These are phyloP conservation scores for Macrophomina tecta DNA, from an alignment of 2,329 filamentous ascomycete species.

Conservation along the genomic window DNA sequence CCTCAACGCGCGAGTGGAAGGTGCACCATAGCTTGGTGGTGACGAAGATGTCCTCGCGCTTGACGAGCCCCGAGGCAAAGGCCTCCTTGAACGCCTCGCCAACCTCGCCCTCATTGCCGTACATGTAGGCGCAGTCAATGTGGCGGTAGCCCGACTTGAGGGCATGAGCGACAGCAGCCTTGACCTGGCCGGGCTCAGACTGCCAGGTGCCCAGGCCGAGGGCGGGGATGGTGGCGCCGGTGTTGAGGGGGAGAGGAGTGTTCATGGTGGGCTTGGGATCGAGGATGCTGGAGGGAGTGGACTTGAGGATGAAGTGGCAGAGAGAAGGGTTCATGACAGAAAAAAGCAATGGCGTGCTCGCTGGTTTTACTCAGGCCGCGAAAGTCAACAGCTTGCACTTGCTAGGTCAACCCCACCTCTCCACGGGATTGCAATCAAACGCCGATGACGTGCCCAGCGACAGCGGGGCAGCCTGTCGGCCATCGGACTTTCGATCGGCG, in stretches of 20 bases:
- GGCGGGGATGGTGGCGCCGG: slow-evolving; percentile 46
- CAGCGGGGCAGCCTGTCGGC: slow-evolving; percentile 8
- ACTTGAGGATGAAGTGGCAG: slow-evolving; percentile 47
- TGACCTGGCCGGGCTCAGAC: slow-evolving; percentile 52
- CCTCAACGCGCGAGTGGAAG: slow-evolving; percentile 72
- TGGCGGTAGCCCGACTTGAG: slow-evolving; percentile 58
- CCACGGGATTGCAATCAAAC: slow-evolving; percentile 20
- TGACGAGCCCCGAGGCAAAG: slow-evolving; percentile 80
- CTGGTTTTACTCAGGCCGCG: slow-evolving; percentile 13
- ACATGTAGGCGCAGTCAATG: slow-evolving; percentile 69
- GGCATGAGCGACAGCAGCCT: slow-evolving; percentile 54
- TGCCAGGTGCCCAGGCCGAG: slow-evolving; percentile 49
- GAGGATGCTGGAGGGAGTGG: slow-evolving; percentile 44
- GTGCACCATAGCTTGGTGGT: slow-evolving; percentile 89
- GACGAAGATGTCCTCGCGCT: slow-evolving; percentile 87
- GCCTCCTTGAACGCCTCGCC: slow-evolving; percentile 79
- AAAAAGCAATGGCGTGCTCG: slow-evolving; percentile 16
- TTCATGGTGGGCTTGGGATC: slow-evolving; percentile 48
- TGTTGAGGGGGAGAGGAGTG: slow-evolving; percentile 48
- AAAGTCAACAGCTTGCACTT: background rate
- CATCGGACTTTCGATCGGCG: slow-evolving; percentile 9
- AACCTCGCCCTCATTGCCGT: slow-evolving; percentile 81
- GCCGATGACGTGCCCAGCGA: slow-evolving; percentile 25
- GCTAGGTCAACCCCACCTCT: slow-evolving; percentile 7
- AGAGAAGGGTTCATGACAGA: slow-evolving; percentile 46